These are phyloP conservation scores for Guillardia theta DNA, from an alignment of 78 protist genomes.

Conservation along the genomic window DNA sequence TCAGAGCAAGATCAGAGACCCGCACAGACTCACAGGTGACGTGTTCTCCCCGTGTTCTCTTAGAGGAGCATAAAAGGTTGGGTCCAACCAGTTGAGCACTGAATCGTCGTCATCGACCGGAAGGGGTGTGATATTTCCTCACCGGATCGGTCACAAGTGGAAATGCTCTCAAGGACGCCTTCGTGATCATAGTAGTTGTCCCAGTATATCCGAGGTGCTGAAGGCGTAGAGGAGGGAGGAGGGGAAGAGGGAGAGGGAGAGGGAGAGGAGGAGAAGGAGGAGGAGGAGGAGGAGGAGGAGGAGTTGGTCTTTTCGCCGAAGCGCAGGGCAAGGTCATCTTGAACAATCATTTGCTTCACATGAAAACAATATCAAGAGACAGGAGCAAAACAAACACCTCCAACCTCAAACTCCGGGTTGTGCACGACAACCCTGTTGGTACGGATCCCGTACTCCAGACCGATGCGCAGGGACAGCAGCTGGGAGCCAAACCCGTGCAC, in stretches of 20 bases:
- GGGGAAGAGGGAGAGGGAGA: neutral
- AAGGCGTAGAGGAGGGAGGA: neutral
- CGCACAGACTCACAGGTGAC: too few species aligned
- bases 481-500: constrained; percentile 1
- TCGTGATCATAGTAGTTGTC: neutral
- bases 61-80: too few species aligned
- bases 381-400: neutral
- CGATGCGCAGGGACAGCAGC: neutral
- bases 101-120: neutral
- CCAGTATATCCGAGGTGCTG: neutral
- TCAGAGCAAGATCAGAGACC: too few species aligned
- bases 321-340: neutral
- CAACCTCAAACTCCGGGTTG: neutral
- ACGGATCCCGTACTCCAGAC: neutral
- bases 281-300: neutral
- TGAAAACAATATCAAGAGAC: neutral
- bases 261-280: neutral
- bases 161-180: neutral
- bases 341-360: neutral
- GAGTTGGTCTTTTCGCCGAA: neutral
- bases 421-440: neutral
- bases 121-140: neutral
- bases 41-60: too few species aligned
- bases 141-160: neutral
- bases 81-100: neutral